Conservation (phyloP, 148 eudicot genomes). For the Amaranthus palmeri region DNA sequence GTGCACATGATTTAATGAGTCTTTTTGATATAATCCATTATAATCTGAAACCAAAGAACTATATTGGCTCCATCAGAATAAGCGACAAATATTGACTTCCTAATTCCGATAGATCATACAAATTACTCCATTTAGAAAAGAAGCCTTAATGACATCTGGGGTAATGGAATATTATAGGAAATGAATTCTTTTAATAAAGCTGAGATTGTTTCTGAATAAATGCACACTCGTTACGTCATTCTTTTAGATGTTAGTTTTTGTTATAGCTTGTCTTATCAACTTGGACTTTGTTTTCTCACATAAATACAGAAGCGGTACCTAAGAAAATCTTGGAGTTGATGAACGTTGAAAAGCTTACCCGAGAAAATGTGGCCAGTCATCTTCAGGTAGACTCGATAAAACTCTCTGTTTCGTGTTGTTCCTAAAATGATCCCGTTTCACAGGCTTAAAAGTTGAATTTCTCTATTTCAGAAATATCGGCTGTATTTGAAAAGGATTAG, state of each 20-base stretch:
- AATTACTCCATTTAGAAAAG: background rate
- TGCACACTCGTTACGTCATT: too few species aligned
- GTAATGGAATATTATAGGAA: too few species aligned
- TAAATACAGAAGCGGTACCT: conserved; percentile 60
- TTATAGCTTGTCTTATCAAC: background rate
- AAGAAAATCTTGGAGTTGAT: conserved; percentile 65
- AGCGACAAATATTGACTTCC: background rate
- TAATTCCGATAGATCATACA: background rate
- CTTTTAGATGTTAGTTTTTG: background rate
- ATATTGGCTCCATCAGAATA: too few species aligned
- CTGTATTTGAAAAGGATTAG: conserved; percentile 54
- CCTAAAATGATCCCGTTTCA: background rate
- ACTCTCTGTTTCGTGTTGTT: background rate
- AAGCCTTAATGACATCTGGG: background rate
- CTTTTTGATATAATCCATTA: too few species aligned
- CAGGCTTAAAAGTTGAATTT: conserved; percentile 1
- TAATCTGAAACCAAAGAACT: too few species aligned
- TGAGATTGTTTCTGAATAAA: too few species aligned
- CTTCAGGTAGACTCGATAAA: conserved; percentile 44
- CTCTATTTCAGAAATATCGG: conserved; percentile 52
- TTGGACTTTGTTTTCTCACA: background rate
- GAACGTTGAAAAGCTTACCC: conserved; percentile 59
- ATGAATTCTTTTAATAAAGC: too few species aligned
- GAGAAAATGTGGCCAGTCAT: conserved; percentile 79
- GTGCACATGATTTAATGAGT: too few species aligned